Conservation (phyloP, 2,329 filamentous ascomycete species). For the Colletotrichum tabaci region DNA sequence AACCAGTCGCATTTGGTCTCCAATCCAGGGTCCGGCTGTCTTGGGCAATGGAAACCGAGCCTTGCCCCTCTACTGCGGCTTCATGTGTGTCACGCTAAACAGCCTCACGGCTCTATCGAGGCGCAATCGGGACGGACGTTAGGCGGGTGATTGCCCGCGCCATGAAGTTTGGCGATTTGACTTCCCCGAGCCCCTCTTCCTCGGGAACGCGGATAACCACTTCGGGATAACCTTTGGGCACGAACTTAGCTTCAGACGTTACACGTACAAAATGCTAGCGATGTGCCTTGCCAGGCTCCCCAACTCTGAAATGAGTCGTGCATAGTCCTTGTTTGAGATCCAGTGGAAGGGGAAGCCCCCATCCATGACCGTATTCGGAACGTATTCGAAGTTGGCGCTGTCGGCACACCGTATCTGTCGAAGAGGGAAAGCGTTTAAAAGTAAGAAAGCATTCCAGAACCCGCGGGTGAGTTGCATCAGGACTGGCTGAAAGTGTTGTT, state of each 20-base stretch:
- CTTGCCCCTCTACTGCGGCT: not conserved
- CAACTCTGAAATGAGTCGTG: constrained; percentile 9
- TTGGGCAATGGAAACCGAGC: not conserved
- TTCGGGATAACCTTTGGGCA: not conserved
- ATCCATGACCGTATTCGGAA: too few species aligned
- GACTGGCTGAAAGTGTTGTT: too few species aligned
- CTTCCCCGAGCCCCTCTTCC: constrained; percentile 2
- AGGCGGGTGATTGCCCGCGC: not conserved
- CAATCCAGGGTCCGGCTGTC: not conserved
- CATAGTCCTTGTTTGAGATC: not conserved
- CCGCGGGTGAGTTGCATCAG: too few species aligned
- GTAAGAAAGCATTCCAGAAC: too few species aligned
- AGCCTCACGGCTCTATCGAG: not conserved
- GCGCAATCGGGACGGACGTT: too few species aligned
- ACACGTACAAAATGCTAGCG: not conserved
- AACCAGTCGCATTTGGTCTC: not conserved
- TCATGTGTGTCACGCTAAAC: not conserved
- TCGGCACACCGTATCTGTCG: too few species aligned
- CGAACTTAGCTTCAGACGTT: not conserved
- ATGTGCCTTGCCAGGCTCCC: not conserved
- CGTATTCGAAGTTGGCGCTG: too few species aligned
- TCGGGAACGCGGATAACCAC: not conserved
- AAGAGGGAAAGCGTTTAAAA: too few species aligned
- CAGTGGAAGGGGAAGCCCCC: too few species aligned
- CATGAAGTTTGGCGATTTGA: not conserved